A percentile compares a stretch with the other conserved stretches of the same genome.
Evolutionary conservation across 495 filamentous ascomycete species (phyloP).

Genomic region (Hypoxylon lienhwacheense): DNA sequence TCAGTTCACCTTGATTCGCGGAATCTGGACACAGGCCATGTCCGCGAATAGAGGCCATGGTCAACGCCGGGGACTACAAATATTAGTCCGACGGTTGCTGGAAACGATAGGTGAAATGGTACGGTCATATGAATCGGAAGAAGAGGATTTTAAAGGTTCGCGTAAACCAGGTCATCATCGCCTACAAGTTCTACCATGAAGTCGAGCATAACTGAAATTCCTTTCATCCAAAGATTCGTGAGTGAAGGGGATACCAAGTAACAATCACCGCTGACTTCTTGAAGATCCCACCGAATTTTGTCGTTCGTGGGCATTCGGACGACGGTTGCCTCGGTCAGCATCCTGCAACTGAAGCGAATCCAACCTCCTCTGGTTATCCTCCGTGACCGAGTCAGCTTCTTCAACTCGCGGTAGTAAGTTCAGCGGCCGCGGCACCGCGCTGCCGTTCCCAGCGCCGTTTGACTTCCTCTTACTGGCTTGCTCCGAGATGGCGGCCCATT

Average conservation of each 20-base stretch:
- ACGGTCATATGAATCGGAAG: slow-evolving; percentile 35
- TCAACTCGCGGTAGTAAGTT: slow-evolving; percentile 54
- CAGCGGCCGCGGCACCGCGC: slow-evolving; percentile 43
- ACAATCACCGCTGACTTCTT: slow-evolving; percentile 50
- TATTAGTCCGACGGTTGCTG: slow-evolving; percentile 4
- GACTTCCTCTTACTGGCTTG: slow-evolving; percentile 66
- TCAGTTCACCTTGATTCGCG: background rate
- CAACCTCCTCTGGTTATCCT: slow-evolving; percentile 81
- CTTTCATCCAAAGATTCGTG: slow-evolving; percentile 4
- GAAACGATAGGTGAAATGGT: slow-evolving; percentile 27
- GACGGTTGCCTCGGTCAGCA: slow-evolving; percentile 49
- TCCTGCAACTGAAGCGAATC: slow-evolving; percentile 86
- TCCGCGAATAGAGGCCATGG: slow-evolving; percentile 1
- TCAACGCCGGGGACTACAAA: slow-evolving; percentile 5
- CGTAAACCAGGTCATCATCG: slow-evolving; percentile 31
- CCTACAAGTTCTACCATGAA: slow-evolving; percentile 30
- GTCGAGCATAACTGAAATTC: slow-evolving; percentile 12
- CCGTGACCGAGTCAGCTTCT: slow-evolving; percentile 72
- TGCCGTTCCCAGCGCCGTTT: slow-evolving; percentile 32
- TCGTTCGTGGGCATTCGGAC: slow-evolving; percentile 50
- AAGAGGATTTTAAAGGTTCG: slow-evolving; percentile 33
- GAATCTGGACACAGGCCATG: background rate
- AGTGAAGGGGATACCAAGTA: slow-evolving; percentile 6
- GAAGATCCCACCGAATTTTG: slow-evolving; percentile 55
- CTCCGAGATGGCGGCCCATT: slow-evolving; percentile 85